Base-by-base conservation (phyloP, 441 rosid species). In the Mallotus repandus region DNA sequence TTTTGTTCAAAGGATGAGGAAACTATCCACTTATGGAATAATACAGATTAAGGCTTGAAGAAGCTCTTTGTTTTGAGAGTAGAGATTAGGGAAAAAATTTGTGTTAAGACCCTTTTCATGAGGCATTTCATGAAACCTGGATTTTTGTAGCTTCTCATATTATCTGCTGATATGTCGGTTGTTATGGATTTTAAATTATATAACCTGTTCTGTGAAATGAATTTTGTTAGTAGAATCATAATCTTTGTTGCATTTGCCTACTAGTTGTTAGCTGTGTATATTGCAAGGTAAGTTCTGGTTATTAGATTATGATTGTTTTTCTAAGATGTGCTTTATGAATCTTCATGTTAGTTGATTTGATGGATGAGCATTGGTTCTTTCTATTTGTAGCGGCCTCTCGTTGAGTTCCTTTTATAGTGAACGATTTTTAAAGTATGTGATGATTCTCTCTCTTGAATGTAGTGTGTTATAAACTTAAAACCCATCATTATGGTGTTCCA, bases 21-120 rank as follows among this genome's bases (percentile, higher is more conserved):
- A 61, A 38, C 63, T 69, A 9, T 46, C 46, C 38, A 62, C 52
- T 72, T 49, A 53, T 69, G 60, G 49, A n/a, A 71, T 71, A 71
- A 70, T 16, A n/a, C 12, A 18, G 13, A 11, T 70, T 48, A 59
- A 18, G 46, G 66, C 32, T n/a, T 10, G 14, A 45, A 46, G 15
- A 49, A 18, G 21, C 45, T 43, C 53, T n/a, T 12, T 71, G 9
- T 58, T 70, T 46, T 58, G 57, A 22, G 43, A 70, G 53, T 69
- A 56, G 19, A 43, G 72, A n/a, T 38, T 2, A 55, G 54, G 54
- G 52, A 43, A 43, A 68, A 49, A 66, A 5, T 9, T 22, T 13
- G n/a, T 69, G 38, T 43, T 43, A 13, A 55, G 49, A 41, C 63
- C 25, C 50, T 41, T 69, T 43, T 57, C 72, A 69, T 41, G 63